Percentiles rank a stretch among this genome's conserved stretches.
These are phyloP conservation scores for Fusarium sp. DNA, from an alignment of 2,329 filamentous ascomycete genomes.

Conservation along the genomic window DNA sequence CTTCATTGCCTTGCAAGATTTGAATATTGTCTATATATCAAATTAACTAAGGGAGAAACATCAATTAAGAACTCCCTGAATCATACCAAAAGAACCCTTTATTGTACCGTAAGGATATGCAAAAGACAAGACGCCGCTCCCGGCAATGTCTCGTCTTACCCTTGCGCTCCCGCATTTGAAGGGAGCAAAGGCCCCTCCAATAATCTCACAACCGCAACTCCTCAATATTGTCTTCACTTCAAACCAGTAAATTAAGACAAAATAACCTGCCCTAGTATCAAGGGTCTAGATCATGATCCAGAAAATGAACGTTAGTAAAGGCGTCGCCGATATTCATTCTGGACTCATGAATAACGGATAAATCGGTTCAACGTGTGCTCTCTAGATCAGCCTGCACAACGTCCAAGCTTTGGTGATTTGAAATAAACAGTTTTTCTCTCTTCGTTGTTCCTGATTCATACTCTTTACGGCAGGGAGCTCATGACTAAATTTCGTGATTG, in stretches of 20 bases:
- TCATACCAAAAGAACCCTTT: background rate
- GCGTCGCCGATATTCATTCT: slow-evolving; percentile 16
- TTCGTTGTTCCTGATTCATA: background rate
- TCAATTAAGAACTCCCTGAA: background rate
- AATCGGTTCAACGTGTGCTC: background rate
- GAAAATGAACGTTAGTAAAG: slow-evolving; percentile 9
- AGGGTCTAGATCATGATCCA: slow-evolving; percentile 14
- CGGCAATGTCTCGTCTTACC: slow-evolving; percentile 20
- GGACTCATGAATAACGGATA: slow-evolving; percentile 9
- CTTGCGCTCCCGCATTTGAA: slow-evolving; percentile 13
- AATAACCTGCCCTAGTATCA: background rate
- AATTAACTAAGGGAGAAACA: background rate
- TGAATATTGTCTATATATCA: slow-evolving; percentile 5
- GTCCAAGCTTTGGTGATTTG: slow-evolving; percentile 17
- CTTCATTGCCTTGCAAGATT: background rate
- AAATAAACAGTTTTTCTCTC: slow-evolving; percentile 9
- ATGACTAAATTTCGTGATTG: background rate
- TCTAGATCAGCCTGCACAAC: slow-evolving; percentile 2
- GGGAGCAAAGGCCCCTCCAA: slow-evolving; percentile 4
- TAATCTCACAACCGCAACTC: slow-evolving; percentile 1
- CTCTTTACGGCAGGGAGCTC: background rate
- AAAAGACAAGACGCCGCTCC: slow-evolving; percentile 15
- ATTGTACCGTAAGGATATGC: background rate
- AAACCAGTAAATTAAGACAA: background rate
- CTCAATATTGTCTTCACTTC: background rate